These are phyloP conservation scores for Suillus subalutaceus DNA, from an alignment of 768 basidiomycete genomes.

Conservation along the genomic window DNA sequence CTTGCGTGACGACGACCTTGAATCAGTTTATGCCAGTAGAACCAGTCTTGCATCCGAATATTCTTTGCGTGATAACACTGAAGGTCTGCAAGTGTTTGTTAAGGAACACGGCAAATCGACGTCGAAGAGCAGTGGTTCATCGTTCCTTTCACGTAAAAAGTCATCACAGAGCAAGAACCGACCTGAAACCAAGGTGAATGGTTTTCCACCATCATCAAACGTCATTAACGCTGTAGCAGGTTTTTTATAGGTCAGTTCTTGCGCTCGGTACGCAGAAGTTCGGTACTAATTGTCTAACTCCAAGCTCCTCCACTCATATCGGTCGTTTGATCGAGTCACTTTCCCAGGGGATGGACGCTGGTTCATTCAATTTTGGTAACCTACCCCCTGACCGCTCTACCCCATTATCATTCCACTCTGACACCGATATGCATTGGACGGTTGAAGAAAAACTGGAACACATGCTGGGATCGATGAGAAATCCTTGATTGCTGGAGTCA, in stretches of 20 bases:
- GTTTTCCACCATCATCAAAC: conserved; percentile 17
- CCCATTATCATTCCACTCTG: conserved; percentile 64
- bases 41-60: conserved; percentile 78
- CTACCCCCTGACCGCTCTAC: conserved; percentile 52
- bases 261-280: conserved; percentile 13
- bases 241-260: conserved; percentile 28
- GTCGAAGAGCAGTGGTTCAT: conserved; percentile 65
- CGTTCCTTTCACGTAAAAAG: conserved; percentile 66
- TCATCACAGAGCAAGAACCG: conserved; percentile 53
- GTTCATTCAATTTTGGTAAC: conserved; percentile 78
- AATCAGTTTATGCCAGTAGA: conserved; percentile 67
- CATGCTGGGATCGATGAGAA: conserved; percentile 54
- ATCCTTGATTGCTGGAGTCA: conserved; percentile 26
- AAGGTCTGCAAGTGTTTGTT: conserved; percentile 69
- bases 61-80: conserved; percentile 50
- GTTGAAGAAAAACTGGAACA: conserved; percentile 78
- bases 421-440: conserved; percentile 64
- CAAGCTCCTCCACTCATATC: conserved; percentile 72
- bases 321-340: conserved; percentile 82
- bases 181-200: conserved; percentile 81
- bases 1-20: conserved; percentile 75
- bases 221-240: conserved; percentile 17
- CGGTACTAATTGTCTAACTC: conserved; percentile 65
- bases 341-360: conserved; percentile 80
- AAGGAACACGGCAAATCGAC: conserved; percentile 72